Conservation (phyloP, 2,329 filamentous ascomycete genomes). For the Tetracladium maxilliforme region DNA sequence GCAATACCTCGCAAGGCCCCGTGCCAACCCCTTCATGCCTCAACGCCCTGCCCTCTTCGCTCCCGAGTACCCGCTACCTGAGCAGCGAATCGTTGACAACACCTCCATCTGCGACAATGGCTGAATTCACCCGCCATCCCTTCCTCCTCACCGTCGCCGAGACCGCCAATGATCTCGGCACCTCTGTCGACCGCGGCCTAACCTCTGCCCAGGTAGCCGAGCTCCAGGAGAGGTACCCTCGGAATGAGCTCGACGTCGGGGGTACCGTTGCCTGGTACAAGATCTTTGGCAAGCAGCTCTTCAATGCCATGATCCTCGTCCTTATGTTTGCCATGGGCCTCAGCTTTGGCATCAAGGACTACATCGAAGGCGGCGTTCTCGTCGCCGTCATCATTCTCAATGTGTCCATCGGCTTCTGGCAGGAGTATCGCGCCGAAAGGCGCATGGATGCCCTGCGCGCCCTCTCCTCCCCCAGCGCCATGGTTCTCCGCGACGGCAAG, state of each 20-base stretch:
- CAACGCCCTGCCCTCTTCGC: too few relatives aligned
- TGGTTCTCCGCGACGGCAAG: slow-evolving; percentile 38
- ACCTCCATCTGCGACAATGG: too few relatives aligned
- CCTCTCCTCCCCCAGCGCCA: slow-evolving; percentile 38
- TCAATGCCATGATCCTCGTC: slow-evolving; percentile 64
- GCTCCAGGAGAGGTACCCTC: slow-evolving; percentile 43
- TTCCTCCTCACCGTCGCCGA: slow-evolving; percentile 46
- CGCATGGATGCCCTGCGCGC: slow-evolving; percentile 40
- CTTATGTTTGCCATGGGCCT: slow-evolving; percentile 18
- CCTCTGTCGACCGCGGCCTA: slow-evolving; percentile 53
- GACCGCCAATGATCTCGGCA: slow-evolving; percentile 46
- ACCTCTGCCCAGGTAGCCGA: slow-evolving; percentile 41
- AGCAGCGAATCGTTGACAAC: too few relatives aligned
- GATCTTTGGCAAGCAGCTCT: slow-evolving; percentile 57
- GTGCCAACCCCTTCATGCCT: too few relatives aligned
- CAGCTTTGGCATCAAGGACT: slow-evolving; percentile 35
- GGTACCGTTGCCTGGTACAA: slow-evolving; percentile 55
- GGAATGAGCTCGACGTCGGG: slow-evolving; percentile 57
- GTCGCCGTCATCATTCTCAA: slow-evolving; percentile 42
- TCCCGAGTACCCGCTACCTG: too few relatives aligned
- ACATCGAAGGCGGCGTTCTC: slow-evolving; percentile 42
- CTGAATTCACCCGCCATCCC: slow-evolving; percentile 37
- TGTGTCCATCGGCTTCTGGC: slow-evolving; percentile 40
- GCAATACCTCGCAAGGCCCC: too few relatives aligned
- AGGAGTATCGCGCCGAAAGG: slow-evolving; percentile 44